Conservation (phyloP, 2,329 filamentous ascomycete genomes). For the Aspergillus persii region DNA sequence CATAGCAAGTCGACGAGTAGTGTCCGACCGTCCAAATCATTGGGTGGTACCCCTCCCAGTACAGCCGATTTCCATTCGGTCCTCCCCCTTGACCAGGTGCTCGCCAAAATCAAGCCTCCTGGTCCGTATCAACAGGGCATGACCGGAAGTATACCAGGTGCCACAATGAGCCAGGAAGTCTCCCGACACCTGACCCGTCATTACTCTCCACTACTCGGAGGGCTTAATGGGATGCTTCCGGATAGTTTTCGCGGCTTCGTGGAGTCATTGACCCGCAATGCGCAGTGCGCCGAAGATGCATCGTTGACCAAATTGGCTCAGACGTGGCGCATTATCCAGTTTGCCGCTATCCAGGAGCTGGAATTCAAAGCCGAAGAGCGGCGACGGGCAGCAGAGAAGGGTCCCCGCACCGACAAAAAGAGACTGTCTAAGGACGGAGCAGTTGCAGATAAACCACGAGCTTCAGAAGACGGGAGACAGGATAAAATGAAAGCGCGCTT, state of each 20-base stretch:
- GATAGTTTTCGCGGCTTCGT: constrained; percentile 34
- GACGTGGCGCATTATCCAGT: constrained; percentile 58
- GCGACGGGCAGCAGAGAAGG: constrained; percentile 20
- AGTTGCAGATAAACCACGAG: constrained; percentile 24
- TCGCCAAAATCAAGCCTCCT: constrained; percentile 43
- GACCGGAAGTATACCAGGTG: constrained; percentile 50
- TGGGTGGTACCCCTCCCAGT: constrained; percentile 54
- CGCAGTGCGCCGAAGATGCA: constrained; percentile 51
- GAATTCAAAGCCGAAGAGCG: constrained; percentile 38
- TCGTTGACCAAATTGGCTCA: constrained; percentile 54
- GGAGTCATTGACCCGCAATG: constrained; percentile 53
- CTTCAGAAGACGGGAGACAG: constrained; percentile 30
- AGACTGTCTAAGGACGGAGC: constrained; percentile 31
- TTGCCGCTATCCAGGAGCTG: constrained; percentile 51
- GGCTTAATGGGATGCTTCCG: constrained; percentile 19
- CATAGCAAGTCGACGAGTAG: constrained; percentile 45
- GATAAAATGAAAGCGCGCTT: constrained; percentile 43
- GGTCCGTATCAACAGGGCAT: constrained; percentile 48
- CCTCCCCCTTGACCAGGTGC: constrained; percentile 51
- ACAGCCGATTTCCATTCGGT: constrained; percentile 47
- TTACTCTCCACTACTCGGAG: constrained; percentile 41
- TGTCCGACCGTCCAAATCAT: constrained; percentile 51
- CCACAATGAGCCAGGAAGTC: constrained; percentile 39
- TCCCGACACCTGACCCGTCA: constrained; percentile 45
- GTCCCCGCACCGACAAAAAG: constrained; percentile 22